Percentiles rank a stretch among this genome's conserved stretches.
These are phyloP conservation scores for Exsudoporus frostii DNA, from an alignment of 768 basidiomycete species.

Conservation along the genomic window DNA sequence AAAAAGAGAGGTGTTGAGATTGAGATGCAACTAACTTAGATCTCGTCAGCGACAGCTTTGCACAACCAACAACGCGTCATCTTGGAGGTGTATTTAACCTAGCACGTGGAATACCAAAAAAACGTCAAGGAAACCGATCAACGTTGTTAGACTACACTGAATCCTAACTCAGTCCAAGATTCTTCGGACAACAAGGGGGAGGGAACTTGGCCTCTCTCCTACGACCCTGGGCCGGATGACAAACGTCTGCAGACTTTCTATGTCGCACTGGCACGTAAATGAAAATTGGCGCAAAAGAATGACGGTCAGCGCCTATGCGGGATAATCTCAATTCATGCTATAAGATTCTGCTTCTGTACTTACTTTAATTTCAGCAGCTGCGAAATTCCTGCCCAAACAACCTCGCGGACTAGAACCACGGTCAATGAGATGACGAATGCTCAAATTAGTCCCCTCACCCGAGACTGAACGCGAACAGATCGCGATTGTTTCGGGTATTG, in stretches of 20 bases:
- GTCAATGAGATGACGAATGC: constrained; percentile 7
- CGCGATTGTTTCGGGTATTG: constrained; percentile 36
- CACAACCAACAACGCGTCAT: neutral
- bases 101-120: neutral
- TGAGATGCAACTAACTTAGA: too few relatives aligned
- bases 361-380: constrained; percentile 59
- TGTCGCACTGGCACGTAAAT: constrained; percentile 48
- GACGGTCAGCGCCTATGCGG: constrained; percentile 38
- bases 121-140: neutral
- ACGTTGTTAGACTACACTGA: neutral
- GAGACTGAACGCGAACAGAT: constrained; percentile 56
- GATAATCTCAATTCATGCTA: constrained; percentile 1
- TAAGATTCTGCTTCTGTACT: constrained; percentile 14
- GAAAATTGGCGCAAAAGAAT: constrained; percentile 54
- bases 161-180: constrained; percentile 16
- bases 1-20: neutral
- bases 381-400: constrained; percentile 60
- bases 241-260: constrained; percentile 64
- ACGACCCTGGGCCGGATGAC: constrained; percentile 58
- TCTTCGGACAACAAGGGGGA: constrained; percentile 49
- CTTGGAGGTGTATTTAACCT: neutral
- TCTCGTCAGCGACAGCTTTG: neutral
- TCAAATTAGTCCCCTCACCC: constrained; percentile 38
- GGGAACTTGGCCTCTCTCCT: constrained; percentile 51
- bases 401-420: constrained; percentile 46